These are phyloP conservation scores for Bryum argenteum DNA, from an alignment of 225 moss, liverwort and hornwort species.

Conservation along the genomic window DNA sequence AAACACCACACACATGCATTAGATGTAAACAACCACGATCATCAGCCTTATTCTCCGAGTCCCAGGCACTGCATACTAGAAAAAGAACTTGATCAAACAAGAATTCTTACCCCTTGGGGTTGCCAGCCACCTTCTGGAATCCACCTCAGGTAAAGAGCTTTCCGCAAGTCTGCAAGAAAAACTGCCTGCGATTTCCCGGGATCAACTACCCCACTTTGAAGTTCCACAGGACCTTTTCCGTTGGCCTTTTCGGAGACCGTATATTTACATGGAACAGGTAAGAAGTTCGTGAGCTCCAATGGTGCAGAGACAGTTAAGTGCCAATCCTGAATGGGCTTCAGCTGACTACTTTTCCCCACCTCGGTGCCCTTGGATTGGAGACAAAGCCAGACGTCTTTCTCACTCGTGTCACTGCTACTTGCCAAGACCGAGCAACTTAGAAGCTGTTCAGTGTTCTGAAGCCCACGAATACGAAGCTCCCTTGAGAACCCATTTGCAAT, in stretches of 20 bases:
- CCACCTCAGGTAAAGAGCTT: constrained; percentile 68
- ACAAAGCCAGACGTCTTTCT: constrained; percentile 73
- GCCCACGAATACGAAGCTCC: constrained; percentile 64
- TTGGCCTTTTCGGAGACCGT: constrained; percentile 63
- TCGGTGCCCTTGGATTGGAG: constrained; percentile 59
- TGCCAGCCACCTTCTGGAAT: constrained; percentile 86
- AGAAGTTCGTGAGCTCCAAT: constrained; percentile 69
- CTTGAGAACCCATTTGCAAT: constrained; percentile 43
- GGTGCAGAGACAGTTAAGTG: constrained; percentile 68
- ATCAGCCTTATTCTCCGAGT: neutral
- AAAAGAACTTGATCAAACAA: constrained; percentile 5
- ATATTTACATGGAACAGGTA: constrained; percentile 73
- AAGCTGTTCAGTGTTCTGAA: constrained; percentile 73
- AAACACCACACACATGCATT: constrained; percentile 23
- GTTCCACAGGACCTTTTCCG: constrained; percentile 48
- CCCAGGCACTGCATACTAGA: neutral
- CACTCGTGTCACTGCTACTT: constrained; percentile 48
- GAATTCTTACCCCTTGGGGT: constrained; percentile 61
- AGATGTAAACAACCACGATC: neutral
- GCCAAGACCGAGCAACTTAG: constrained; percentile 57
- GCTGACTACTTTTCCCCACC: constrained; percentile 72
- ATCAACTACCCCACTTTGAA: constrained; percentile 68
- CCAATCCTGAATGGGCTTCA: constrained; percentile 79
- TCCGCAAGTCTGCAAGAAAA: constrained; percentile 71
- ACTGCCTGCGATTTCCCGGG: constrained; percentile 62